phyloP scores from a whole-genome alignment of 139 green algal genomes.

The Diplosphaera chodatii region DNA sequence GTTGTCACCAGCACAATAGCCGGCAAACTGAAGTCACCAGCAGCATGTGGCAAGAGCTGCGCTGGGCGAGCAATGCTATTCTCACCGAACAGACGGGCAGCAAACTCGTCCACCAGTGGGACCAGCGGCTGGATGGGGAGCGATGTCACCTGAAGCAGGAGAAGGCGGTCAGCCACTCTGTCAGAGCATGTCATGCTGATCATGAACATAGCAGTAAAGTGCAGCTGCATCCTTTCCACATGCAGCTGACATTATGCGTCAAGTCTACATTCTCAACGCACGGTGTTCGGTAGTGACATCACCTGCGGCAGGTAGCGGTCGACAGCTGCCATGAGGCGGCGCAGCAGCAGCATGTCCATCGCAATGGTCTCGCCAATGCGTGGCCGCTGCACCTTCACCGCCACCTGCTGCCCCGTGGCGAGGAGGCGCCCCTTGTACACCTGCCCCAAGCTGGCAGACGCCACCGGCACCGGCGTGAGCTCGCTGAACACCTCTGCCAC shows the following conservation, averaged over 20 bases:
- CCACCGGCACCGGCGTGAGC: constrained; percentile 67
- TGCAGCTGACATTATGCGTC: too few species aligned
- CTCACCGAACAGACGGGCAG: constrained; percentile 82
- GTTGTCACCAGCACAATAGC: too few species aligned
- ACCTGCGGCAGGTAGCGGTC: constrained; percentile 53
- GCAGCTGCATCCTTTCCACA: too few species aligned
- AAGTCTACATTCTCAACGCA: too few species aligned
- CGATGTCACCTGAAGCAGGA: constrained; percentile 26
- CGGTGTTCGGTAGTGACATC: too few species aligned
- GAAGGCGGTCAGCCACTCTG: too few species aligned
- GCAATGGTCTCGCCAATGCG: constrained; percentile 86
- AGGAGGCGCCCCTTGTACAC: constrained; percentile 76
- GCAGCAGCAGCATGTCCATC: constrained; percentile 84
- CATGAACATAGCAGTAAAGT: too few species aligned
- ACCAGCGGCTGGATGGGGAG: constrained; percentile 59
- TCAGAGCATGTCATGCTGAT: too few species aligned
- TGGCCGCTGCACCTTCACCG: constrained; percentile 95
- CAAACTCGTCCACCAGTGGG: constrained; percentile 96
- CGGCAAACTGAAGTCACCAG: too few species aligned
- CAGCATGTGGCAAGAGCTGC: too few species aligned
- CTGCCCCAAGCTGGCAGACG: constrained; percentile 82
- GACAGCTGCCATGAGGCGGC: constrained; percentile 61
- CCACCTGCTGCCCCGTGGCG: constrained; percentile 74
- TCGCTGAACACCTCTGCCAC: constrained; percentile 45
- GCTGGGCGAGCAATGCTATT: too few species aligned